Evolutionary conservation across 495 filamentous ascomycete species (phyloP).

Genomic region (Neurospora intermedia): DNA sequence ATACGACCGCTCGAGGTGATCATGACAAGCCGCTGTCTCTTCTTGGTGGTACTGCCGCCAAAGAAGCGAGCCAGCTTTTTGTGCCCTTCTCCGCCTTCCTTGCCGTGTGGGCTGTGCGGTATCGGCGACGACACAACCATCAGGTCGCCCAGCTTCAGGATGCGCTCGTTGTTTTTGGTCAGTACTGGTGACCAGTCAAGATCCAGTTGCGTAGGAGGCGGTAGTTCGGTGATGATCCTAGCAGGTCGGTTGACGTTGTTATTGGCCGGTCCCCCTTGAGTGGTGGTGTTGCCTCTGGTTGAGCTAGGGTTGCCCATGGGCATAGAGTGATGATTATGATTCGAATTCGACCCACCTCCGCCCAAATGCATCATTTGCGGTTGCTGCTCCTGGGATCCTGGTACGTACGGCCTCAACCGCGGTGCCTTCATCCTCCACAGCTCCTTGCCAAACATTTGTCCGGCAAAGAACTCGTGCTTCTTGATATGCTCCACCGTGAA

Average conservation of each 20-base stretch:
- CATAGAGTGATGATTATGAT: neutral
- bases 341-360: conserved; percentile 31
- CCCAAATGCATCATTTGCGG: conserved; percentile 71
- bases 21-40: conserved; percentile 88
- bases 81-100: conserved; percentile 41
- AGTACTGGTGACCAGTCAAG: conserved; percentile 99
- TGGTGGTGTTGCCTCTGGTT: conserved; percentile 23
- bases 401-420: conserved; percentile 73
- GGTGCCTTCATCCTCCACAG: conserved; percentile 91
- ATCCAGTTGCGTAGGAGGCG: conserved; percentile 90
- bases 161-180: conserved; percentile 82
- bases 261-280: neutral
- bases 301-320: conserved; percentile 10
- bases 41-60: conserved; percentile 79
- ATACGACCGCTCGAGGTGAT: conserved; percentile 84
- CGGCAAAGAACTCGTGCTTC: conserved; percentile 95
- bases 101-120: conserved; percentile 57
- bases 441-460: conserved; percentile 70
- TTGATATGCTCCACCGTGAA: conserved; percentile 96
- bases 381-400: conserved; percentile 62
- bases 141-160: conserved; percentile 86
- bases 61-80: conserved; percentile 90
- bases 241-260: conserved; percentile 41
- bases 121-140: conserved; percentile 68
- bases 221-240: conserved; percentile 86